Base-by-base conservation (phyloP, 1,284 basidiomycete genomes). In the Fomitopsis pinicola region DNA sequence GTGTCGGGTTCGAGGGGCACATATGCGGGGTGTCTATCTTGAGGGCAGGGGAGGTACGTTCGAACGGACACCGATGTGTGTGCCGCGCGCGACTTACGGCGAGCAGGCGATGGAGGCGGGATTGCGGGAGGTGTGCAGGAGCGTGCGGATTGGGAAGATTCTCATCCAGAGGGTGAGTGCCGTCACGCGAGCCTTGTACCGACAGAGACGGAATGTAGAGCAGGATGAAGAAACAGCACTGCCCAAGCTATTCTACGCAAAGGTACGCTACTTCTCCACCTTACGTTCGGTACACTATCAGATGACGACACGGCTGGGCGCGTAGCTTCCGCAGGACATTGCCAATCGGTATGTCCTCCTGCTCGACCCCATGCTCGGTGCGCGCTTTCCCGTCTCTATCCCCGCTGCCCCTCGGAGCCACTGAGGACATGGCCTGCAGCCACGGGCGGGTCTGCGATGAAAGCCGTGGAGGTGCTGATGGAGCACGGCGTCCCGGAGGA, bases 351-450 rank as follows among this genome's bases (percentile, higher is more conserved):
- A 97, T 75, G 94, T 97, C 55, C 86, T 99, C 40, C 84, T 99
- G 15, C 85, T 99, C 15, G 97, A 99, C 74, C 97, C 97, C 1
- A 99, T 99, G 97, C 87, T 99, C 45, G 94, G 94, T 94, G 71
- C 59, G 85, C 69, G 33, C 44, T 48, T 12, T 2, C 38, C 35
- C 35, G 12, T 30, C 26, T 59, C 35, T 59, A 3, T 44, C 42
- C 54, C 19, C 58, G 17, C 38, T 36, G 10, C 35, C 35, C 6
- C 35, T 36, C 35, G 35, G 35, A 36, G 35, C 38, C 12, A 8
- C 38, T 40, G 38, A 40, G 10, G 35, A 6, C 12, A 28, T 1
- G 40, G 8, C 15, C 42, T 33, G 28, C 66, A 95, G 95, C 97
- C 0, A 99, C 97, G 0, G 97, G 97, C 38, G 97, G 97, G 48